These are phyloP conservation scores for Lipomyces mesembrius DNA, from an alignment of 805 yeast genomes.

Conservation along the genomic window DNA sequence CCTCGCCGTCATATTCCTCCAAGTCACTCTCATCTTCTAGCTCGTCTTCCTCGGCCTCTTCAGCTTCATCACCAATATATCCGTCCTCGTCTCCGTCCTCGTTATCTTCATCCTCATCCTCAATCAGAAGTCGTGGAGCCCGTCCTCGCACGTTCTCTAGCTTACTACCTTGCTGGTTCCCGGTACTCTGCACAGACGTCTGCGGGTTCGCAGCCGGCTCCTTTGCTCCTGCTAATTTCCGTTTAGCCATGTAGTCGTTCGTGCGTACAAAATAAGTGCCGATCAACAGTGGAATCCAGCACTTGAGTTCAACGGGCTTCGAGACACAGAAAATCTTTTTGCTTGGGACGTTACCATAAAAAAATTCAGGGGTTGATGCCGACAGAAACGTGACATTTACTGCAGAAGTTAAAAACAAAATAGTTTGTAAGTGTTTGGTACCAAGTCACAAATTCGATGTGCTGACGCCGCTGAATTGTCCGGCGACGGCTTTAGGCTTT, in stretches of 20 bases:
- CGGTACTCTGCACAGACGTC: not conserved
- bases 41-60: slow-evolving; percentile 40
- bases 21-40: slow-evolving; percentile 13
- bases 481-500: not conserved
- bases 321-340: too few species aligned
- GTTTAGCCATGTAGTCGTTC: slow-evolving; percentile 19
- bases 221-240: slow-evolving; percentile 14
- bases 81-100: slow-evolving; percentile 43
- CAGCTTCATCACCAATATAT: slow-evolving; percentile 48
- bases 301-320: too few species aligned
- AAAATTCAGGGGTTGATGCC: too few species aligned
- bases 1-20: slow-evolving; percentile 22
- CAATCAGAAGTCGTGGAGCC: slow-evolving; percentile 7
- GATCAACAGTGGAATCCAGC: too few species aligned
- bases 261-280: not conserved
- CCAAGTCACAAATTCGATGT: too few species aligned
- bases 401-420: too few species aligned
- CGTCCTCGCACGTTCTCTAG: not conserved
- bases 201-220: not conserved
- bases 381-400: too few species aligned
- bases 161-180: not conserved
- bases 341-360: too few species aligned
- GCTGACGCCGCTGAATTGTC: not conserved
- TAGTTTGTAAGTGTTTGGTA: too few species aligned
- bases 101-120: slow-evolving; percentile 44